phyloP scores from a whole-genome alignment of 345 rosid species.

The Salix arbutifolia region DNA sequence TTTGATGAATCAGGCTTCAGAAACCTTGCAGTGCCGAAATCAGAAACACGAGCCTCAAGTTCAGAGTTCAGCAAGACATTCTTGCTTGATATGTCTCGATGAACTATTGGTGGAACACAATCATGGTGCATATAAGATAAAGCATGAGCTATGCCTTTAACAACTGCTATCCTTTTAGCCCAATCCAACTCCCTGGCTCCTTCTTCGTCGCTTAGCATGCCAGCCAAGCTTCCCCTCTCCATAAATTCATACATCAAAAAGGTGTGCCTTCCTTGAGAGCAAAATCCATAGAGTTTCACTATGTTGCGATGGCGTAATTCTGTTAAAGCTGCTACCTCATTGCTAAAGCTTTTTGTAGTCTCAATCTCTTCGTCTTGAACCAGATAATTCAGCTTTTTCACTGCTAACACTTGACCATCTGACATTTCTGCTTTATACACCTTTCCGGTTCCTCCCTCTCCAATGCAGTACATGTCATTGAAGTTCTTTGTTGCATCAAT shows the following conservation, averaged over 20 bases:
- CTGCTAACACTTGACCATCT: conserved; percentile 13
- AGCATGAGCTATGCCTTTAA: conserved; percentile 15
- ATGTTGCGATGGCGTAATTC: not conserved
- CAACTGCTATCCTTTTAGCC: not conserved
- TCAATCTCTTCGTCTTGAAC: not conserved
- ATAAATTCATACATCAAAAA: no score
- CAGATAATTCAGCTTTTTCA: conserved; percentile 20
- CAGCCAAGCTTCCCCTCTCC: no score
- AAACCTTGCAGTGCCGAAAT: conserved; percentile 10
- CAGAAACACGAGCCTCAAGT: conserved; percentile 10
- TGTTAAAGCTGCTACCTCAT: not conserved
- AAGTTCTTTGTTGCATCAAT: conserved; percentile 23
- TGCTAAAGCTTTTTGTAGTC: no score
- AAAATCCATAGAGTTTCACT: not conserved
- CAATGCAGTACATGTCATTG: conserved; percentile 13
- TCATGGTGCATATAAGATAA: conserved; percentile 24
- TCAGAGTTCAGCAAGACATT: not conserved
- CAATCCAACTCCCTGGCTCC: no score
- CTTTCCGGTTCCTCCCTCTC: conserved; percentile 21
- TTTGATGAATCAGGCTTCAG: conserved; percentile 10
- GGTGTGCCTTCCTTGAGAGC: not conserved
- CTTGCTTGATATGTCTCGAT: conserved; percentile 16
- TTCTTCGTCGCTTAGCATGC: no score
- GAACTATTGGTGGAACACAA: conserved; percentile 18
- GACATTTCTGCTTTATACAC: conserved; percentile 23